A percentile compares a stretch with the other conserved stretches of the same genome.
These are phyloP conservation scores for Arthrobotrys musiformis DNA, from an alignment of 2,329 filamentous ascomycete genomes.

Conservation along the genomic window DNA sequence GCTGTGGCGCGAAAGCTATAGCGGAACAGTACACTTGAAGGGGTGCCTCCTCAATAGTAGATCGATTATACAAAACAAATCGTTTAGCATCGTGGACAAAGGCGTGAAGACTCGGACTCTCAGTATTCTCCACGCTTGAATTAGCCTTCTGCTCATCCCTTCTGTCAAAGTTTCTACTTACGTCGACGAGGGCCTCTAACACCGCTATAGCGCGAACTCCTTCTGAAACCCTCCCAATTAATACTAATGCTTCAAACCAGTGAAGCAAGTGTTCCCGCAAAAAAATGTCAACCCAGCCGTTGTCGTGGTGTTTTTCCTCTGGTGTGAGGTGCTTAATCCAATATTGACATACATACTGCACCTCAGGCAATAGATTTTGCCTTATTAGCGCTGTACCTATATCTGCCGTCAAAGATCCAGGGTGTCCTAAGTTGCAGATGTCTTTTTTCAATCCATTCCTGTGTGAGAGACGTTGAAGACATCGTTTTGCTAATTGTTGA, in stretches of 20 bases:
- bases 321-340: not conserved
- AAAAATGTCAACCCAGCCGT: not conserved
- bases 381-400: not conserved
- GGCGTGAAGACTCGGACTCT: not conserved
- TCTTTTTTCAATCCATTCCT: not conserved
- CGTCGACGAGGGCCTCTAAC: not conserved
- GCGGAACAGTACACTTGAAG: too few relatives aligned
- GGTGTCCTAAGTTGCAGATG: not conserved
- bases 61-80: too few relatives aligned
- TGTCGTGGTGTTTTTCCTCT: not conserved
- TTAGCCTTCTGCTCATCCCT: not conserved
- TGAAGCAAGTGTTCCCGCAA: not conserved
- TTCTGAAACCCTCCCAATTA: not conserved
- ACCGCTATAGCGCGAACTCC: not conserved
- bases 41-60: too few relatives aligned
- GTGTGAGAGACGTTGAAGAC: not conserved
- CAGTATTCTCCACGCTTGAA: not conserved
- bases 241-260: slow-evolving; percentile 4
- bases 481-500: not conserved
- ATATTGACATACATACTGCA: not conserved
- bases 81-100: not conserved
- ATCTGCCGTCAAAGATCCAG: slow-evolving; percentile 27
- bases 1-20: not conserved
- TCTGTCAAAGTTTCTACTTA: not conserved
- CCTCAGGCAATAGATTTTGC: not conserved